phyloP scores from a whole-genome alignment of 75 land plant genomes.

The Pinus taeda region DNA sequence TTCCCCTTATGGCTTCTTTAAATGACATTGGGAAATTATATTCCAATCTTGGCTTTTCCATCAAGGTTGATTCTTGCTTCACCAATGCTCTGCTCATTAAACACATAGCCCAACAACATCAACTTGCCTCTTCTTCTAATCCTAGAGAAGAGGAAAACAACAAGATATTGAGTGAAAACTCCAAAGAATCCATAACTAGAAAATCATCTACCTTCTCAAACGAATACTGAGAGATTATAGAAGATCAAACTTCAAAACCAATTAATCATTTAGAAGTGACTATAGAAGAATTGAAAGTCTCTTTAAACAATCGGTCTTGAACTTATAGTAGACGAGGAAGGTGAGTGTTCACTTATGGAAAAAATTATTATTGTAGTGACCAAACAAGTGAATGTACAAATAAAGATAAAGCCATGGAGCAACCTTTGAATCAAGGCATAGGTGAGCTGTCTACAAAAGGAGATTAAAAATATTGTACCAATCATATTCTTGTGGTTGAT shows the following conservation, averaged over 20 bases:
- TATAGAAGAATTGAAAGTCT: conserved; percentile 1
- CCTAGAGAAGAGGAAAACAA: no score
- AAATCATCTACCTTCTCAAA: no score
- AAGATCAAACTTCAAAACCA: conserved; percentile 27
- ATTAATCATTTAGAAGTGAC: not conserved
- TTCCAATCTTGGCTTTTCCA: no score
- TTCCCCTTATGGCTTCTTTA: no score
- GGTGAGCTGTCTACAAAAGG: not conserved
- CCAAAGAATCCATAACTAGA: no score
- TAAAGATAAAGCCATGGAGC: not conserved
- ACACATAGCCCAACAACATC: no score
- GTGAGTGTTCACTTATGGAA: conserved; percentile 77
- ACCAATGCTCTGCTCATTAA: no score
- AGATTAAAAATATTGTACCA: conserved; percentile 53
- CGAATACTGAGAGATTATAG: conserved; percentile 54
- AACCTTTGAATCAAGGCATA: conserved; percentile 14
- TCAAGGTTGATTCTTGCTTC: no score
- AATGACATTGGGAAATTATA: no score
- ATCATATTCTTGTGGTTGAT: conserved; percentile 73
- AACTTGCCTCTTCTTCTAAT: no score
- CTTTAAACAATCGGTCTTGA: conserved; percentile 15
- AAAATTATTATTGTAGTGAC: conserved; percentile 65
- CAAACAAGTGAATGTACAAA: conserved; percentile 13
- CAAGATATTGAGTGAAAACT: no score
- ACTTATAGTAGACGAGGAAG: conserved; percentile 71